Percentiles rank a stretch among this genome's conserved stretches.
These are phyloP conservation scores for Tagetes erecta DNA, from an alignment of 129 eudicot species.

Conservation along the genomic window DNA sequence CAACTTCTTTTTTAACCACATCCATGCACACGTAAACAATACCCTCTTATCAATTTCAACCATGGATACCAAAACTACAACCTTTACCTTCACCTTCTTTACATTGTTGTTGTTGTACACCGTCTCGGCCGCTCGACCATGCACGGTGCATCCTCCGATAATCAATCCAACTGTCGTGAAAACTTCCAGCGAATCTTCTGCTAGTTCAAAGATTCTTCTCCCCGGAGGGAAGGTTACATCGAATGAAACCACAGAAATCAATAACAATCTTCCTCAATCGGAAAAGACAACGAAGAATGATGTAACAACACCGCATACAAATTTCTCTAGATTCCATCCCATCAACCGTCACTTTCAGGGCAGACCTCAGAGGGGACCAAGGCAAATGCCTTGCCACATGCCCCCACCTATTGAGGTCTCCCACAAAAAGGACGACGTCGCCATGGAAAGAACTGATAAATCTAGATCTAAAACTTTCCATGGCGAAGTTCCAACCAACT, in stretches of 20 bases:
- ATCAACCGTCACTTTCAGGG: conserved; percentile 47
- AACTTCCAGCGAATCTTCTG: not conserved
- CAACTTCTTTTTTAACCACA: conserved; percentile 28
- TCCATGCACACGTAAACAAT: conserved; percentile 4
- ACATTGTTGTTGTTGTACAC: conserved; percentile 23
- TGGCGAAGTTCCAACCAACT: not conserved
- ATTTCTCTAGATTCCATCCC: conserved; percentile 41
- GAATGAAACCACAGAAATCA: not conserved
- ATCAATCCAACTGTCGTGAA: conserved; percentile 1
- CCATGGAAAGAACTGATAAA: not conserved
- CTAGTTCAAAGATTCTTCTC: conserved; percentile 4
- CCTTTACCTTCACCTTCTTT: conserved; percentile 39
- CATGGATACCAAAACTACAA: conserved; percentile 26
- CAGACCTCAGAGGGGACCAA: conserved; percentile 13
- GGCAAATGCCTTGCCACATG: not conserved
- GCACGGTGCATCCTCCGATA: conserved; percentile 1
- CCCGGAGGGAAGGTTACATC: not conserved
- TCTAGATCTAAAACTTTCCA: not conserved
- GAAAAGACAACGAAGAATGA: conserved; percentile 1
- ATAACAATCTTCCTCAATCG: conserved; percentile 1
- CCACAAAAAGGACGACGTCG: conserved; percentile 20
- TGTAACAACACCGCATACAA: conserved; percentile 24
- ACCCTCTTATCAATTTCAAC: not conserved
- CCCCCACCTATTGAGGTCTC: not conserved
- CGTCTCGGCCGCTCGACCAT: conserved; percentile 35